These are phyloP conservation scores for Nymphaea colorata DNA, from an alignment of 164 flowering plant genomes.

Conservation along the genomic window DNA sequence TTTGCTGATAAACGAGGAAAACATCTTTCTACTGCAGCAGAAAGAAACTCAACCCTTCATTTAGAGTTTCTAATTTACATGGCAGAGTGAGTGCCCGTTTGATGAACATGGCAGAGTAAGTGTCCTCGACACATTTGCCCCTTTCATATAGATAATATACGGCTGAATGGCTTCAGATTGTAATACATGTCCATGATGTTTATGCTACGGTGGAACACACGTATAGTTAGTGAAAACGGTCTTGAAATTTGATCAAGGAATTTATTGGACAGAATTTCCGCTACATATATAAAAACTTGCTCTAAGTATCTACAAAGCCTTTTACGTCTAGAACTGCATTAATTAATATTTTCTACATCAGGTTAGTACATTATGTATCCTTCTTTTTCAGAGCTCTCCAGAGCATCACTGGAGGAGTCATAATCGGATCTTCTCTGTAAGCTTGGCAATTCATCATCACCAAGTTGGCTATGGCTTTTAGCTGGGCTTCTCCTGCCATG, in stretches of 20 bases:
- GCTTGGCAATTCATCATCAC: neutral
- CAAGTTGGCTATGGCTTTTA: neutral
- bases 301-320: neutral
- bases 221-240: neutral
- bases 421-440: neutral
- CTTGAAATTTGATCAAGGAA: no score
- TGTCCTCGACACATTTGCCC: no score
- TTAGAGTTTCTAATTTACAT: no score
- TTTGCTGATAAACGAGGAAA: no score
- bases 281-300: neutral
- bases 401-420: neutral
- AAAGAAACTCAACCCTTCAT: no score
- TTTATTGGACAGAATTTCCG: no score
- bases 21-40: no score
- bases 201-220: neutral
- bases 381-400: neutral
- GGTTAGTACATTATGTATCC: neutral
- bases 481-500: neutral
- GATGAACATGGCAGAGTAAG: no score
- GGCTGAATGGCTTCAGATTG: neutral
- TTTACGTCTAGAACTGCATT: neutral
- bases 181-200: neutral
- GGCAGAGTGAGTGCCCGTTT: no score
- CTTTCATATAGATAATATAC: no score
- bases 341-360: neutral